Evolutionary conservation across 129 eudicot genomes (phyloP).

Genomic region (Kitagawia praeruptora): DNA sequence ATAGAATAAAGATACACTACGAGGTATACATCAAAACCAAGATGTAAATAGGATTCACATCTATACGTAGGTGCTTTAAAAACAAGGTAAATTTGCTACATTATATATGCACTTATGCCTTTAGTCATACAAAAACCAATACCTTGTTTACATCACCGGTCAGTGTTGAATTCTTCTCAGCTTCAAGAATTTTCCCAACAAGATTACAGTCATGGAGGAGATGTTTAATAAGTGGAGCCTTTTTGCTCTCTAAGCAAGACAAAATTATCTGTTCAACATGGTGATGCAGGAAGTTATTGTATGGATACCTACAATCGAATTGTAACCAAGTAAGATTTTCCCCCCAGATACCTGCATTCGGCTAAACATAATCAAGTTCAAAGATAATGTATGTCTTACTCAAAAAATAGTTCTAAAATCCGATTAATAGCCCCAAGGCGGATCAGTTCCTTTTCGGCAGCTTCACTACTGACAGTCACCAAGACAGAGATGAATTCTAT

Average conservation of each 20-base stretch:
- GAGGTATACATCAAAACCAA: neutral
- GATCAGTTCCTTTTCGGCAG: constrained; percentile 87
- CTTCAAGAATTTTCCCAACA: constrained; percentile 69
- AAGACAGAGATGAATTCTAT: constrained; percentile 91
- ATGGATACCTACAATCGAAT: constrained; percentile 65
- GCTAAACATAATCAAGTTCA: neutral
- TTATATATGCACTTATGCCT: neutral
- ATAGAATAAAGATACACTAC: neutral
- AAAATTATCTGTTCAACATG: constrained; percentile 68
- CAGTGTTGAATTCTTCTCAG: constrained; percentile 51
- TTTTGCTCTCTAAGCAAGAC: constrained; percentile 84
- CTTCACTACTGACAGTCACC: constrained; percentile 71
- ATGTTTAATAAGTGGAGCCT: constrained; percentile 52
- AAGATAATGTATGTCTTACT: constrained; percentile 38
- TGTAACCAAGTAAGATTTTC: constrained; percentile 9
- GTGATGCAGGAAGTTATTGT: constrained; percentile 91
- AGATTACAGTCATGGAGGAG: constrained; percentile 57
- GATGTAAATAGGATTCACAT: neutral
- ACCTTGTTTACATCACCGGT: constrained; percentile 53
- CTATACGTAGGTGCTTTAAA: neutral
- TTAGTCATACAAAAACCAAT: constrained; percentile 5
- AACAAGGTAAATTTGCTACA: neutral
- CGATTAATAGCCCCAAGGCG: constrained; percentile 73
- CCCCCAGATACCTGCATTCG: neutral
- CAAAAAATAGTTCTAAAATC: constrained; percentile 76